Base-by-base conservation (phyloP, 2,329 filamentous ascomycete species). In the Xylaria sp. region DNA sequence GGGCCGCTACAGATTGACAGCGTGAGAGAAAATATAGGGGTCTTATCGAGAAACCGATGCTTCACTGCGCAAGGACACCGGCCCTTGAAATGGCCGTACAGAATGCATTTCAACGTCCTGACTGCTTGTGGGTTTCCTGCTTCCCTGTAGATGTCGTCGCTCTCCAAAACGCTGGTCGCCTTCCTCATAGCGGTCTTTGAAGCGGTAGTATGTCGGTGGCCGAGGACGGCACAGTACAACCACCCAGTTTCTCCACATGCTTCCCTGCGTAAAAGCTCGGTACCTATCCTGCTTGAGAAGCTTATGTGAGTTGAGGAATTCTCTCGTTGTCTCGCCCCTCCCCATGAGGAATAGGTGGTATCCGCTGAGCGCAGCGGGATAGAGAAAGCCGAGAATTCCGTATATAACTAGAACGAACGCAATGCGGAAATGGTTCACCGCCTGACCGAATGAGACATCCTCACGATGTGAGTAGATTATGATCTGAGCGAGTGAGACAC, bases 261-360 rank as follows among this genome's bases (percentile, higher is more conserved):
- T 91, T 39, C 89, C 90, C 75, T 96, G 94, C 1, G 89, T 94
- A 74, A 97, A 99, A 1, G 96, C 93, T 49, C 94, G 86, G 79
- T 97, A 96, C 13, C 96, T 89, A 77, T 99, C 95, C 73, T 91
- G 91, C 81, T 96, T 96, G 69, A 91, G 83, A 77, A 99, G 98
- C 79, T 98, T 98, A 80, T 97, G 93, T 4, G 92, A 94, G 80
- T 97, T 97, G 71, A 99, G 88, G 78, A 97, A 97, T 80, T 99
- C 96, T 72, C 96, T 87, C 0, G 96, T 99, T 0, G 95, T 99
- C 82, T 99, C 95, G 55, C 95, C 96, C 36, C 95, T 87, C 6
- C 89, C 91, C 81, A 96, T 93, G 49, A 99, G 85, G 81, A 97
- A 97, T 53, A 98, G 77, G 80, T 99, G 96, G 78, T 99, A 99